Base-by-base conservation (phyloP, 1,284 basidiomycete genomes). In the Agroathelia rolfsii region DNA sequence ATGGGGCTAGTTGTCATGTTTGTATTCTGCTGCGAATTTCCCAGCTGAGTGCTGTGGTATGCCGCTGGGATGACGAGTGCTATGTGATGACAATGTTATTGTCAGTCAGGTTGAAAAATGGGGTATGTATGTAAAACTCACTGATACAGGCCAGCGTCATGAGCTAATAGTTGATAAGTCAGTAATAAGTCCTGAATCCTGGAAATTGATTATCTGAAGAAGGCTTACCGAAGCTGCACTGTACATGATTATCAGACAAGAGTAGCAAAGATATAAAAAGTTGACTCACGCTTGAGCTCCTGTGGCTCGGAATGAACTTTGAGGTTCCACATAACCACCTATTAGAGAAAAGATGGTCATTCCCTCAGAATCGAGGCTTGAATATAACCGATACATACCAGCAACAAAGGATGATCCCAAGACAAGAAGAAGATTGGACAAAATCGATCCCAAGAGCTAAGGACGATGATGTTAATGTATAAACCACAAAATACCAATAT, bases 31-130 rank as follows among this genome's bases (percentile, higher is more conserved):
- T n/a, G n/a, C n/a, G n/a, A n/a, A n/a, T n/a, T n/a, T n/a, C n/a
- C n/a, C n/a, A n/a, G n/a, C n/a, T n/a, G n/a, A 7, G 75, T 63
- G 42, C 65, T 69, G 49, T 78, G 69, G 49, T 88, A 93, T 1
- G 89, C 89, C 19, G 89, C 89, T n/a, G 89, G 89, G 37, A 95
- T 81, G 41, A 92, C 81, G 24, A 95, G 69, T 17, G 88, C 79
- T 83, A 41, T 28, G 35, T 37, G 24, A 37, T 36, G 24, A 24
- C 32, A 6, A 40, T 20, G 6, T n/a, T n/a, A n/a, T n/a, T n/a
- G n/a, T n/a, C n/a, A n/a, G 30, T 38, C 32, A 30, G 41, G n/a
- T n/a, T n/a, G n/a, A n/a, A n/a, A n/a, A n/a, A n/a, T n/a, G n/a
- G n/a, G n/a, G n/a, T n/a, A n/a, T n/a, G n/a, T n/a, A n/a, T n/a